Percentiles rank a stretch among this genome's conserved stretches.
Evolutionary conservation across 257 asterid genomes (phyloP).

Genomic region (Scutellaria galericulata): DNA sequence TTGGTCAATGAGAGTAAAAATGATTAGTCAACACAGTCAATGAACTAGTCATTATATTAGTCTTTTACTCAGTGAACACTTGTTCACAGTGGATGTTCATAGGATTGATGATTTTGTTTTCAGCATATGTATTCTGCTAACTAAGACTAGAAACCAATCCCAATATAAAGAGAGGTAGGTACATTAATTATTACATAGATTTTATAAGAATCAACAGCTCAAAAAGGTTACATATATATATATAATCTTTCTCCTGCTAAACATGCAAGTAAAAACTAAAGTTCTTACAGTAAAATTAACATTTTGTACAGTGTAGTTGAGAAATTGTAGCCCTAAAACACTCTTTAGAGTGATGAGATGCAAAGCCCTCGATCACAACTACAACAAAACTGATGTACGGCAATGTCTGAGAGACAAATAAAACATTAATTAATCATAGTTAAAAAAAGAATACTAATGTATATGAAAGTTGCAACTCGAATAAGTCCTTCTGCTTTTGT

Average conservation of each 20-base stretch:
- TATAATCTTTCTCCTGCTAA: conserved; percentile 25
- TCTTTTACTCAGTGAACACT: no score
- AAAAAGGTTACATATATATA: not conserved
- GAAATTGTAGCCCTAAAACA: conserved; percentile 30
- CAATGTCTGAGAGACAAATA: not conserved
- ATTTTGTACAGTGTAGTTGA: conserved; percentile 33
- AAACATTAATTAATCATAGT: conserved; percentile 21
- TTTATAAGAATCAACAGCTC: not conserved
- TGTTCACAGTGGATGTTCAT: no score
- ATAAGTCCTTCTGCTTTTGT: conserved; percentile 6
- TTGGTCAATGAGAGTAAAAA: no score
- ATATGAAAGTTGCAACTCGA: conserved; percentile 21
- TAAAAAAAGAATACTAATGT: conserved; percentile 18
- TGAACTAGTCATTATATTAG: no score
- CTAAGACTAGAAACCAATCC: not conserved
- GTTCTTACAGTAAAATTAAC: conserved; percentile 25
- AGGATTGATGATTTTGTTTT: no score
- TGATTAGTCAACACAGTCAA: no score
- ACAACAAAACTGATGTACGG: conserved; percentile 35
- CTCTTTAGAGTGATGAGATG: conserved; percentile 21
- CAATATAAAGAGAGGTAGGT: not conserved
- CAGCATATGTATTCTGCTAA: not conserved
- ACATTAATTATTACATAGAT: not conserved
- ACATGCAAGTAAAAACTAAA: conserved; percentile 17
- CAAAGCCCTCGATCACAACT: conserved; percentile 23